These are phyloP conservation scores for Huntiella bhutanensis DNA, from an alignment of 2,329 filamentous ascomycete genomes.

Conservation along the genomic window DNA sequence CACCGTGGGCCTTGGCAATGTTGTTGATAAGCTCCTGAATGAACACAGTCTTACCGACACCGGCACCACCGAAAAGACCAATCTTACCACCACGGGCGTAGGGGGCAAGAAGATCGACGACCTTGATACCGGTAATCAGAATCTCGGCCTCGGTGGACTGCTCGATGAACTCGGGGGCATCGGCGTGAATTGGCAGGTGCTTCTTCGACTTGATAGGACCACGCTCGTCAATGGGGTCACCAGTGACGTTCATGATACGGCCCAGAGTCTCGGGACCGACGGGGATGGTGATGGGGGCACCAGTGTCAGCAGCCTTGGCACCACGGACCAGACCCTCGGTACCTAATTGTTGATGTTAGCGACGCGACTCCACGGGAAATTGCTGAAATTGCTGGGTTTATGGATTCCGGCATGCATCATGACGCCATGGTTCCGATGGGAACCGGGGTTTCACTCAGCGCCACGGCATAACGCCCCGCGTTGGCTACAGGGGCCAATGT, in stretches of 20 bases:
- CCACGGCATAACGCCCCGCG: too few relatives aligned
- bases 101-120: conserved; percentile 94
- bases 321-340: conserved; percentile 99
- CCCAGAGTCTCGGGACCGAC: conserved; percentile 86
- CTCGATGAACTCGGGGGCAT: conserved; percentile 79
- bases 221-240: conserved; percentile 99
- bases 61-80: conserved; percentile 99
- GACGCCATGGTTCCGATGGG: too few relatives aligned
- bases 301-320: conserved; percentile 67
- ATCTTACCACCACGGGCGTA: conserved; percentile 99
- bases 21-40: conserved; percentile 99
- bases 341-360: conserved; percentile 33
- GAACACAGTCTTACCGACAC: conserved; percentile 99
- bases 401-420: too few relatives aligned
- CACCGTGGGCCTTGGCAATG: conserved; percentile 99
- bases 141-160: conserved; percentile 95
- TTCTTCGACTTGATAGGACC: conserved; percentile 91
- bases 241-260: conserved; percentile 99
- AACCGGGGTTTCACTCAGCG: too few relatives aligned
- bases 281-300: conserved; percentile 86
- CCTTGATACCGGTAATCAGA: conserved; percentile 98
- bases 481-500: too few relatives aligned
- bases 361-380: too few relatives aligned
- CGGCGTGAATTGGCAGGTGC: conserved; percentile 78
- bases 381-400: too few relatives aligned